Percentiles rank a stretch among this genome's conserved stretches.
phyloP scores from a whole-genome alignment of 148 eudicot genomes.

The Hydrangea macrophylla region DNA sequence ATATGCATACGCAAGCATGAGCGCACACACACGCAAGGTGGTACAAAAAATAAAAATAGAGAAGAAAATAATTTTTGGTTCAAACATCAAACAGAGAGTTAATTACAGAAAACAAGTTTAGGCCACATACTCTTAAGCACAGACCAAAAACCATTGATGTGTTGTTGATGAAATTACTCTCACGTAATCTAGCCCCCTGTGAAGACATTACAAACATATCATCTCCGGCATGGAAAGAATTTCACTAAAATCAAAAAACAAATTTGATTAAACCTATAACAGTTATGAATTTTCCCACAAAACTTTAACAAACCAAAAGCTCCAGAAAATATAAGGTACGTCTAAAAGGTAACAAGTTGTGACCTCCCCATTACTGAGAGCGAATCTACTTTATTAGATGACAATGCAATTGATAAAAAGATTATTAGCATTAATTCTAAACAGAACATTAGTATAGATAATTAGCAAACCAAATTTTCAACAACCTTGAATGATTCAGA shows the following conservation, averaged over 20 bases:
- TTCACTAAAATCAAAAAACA: neutral
- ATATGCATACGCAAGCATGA: neutral
- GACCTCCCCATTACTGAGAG: no score
- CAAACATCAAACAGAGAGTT: neutral
- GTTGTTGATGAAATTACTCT: slow-evolving; percentile 92
- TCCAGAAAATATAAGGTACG: neutral
- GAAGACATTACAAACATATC: slow-evolving; percentile 17
- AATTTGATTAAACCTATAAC: no score
- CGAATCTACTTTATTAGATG: neutral
- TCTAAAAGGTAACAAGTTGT: no score
- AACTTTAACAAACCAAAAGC: neutral
- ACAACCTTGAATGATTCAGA: neutral
- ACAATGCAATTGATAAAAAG: neutral
- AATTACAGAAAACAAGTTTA: neutral
- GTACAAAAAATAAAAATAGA: no score
- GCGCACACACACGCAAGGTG: no score
- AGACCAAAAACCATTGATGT: slow-evolving; percentile 93
- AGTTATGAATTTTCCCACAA: neutral
- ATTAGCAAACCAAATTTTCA: neutral
- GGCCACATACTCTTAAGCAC: slow-evolving; percentile 75
- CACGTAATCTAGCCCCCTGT: slow-evolving; percentile 83
- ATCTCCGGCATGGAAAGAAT: neutral
- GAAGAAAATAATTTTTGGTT: neutral
- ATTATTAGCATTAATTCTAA: no score
- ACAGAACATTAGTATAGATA: neutral